phyloP scores from a whole-genome alignment of 2,329 filamentous ascomycete genomes.

The Neonectria hederae region DNA sequence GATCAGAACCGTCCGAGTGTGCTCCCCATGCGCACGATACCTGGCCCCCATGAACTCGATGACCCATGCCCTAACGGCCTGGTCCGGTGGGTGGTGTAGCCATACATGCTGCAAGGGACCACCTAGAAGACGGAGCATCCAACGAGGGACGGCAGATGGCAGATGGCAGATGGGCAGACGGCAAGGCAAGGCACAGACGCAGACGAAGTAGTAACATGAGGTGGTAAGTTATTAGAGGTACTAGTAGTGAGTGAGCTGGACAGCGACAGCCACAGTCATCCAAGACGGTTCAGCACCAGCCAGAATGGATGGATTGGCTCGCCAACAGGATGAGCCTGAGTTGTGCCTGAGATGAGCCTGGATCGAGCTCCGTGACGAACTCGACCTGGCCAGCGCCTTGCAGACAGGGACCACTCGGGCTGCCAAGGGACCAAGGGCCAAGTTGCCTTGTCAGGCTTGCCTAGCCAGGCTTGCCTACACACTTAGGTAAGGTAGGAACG shows the following conservation, averaged over 20 bases:
- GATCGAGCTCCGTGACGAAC: not conserved
- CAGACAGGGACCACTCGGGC: constrained; percentile 13
- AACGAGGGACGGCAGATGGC: constrained; percentile 17
- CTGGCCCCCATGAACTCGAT: constrained; percentile 21
- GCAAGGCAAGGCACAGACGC: not conserved
- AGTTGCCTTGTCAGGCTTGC: not conserved
- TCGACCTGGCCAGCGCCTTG: constrained; percentile 3
- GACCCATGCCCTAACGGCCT: constrained; percentile 25
- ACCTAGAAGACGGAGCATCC: constrained; percentile 2
- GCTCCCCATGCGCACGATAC: constrained; percentile 23
- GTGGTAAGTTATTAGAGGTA: too few species aligned
- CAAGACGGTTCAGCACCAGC: not conserved
- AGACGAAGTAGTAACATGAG: not conserved
- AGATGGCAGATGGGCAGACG: too few species aligned
- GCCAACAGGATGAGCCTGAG: constrained; percentile 12
- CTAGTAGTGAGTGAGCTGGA: not conserved
- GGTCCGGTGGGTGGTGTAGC: constrained; percentile 21
- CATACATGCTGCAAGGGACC: constrained; percentile 15
- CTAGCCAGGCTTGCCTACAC: not conserved
- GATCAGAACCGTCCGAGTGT: constrained; percentile 18
- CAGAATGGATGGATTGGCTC: constrained; percentile 10
- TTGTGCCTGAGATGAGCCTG: not conserved
- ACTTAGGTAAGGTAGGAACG: not conserved
- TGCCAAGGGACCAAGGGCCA: constrained; percentile 1
- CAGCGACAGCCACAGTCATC: not conserved